Conservation (phyloP, 805 yeast species). For the Yamadazyma insecticola region DNA sequence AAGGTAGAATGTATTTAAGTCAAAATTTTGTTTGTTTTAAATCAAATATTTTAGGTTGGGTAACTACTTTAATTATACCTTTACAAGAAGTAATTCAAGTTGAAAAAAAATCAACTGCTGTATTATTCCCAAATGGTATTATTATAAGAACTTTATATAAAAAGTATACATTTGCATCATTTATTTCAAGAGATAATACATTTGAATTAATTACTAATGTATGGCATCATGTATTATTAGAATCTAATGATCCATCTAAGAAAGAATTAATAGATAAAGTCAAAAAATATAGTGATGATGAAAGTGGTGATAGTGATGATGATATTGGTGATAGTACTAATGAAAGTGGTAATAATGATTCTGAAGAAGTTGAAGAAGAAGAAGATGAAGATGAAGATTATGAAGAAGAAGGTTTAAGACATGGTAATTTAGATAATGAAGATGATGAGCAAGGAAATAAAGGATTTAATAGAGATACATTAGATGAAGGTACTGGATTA, state of each 20-base stretch:
- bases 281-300: conserved; percentile 7
- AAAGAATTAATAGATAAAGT: conserved; percentile 1
- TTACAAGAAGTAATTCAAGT: conserved; percentile 58
- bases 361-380: conserved; percentile 5
- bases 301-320: conserved; percentile 9
- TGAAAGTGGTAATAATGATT: conserved; percentile 4
- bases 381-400: conserved; percentile 2
- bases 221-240: conserved; percentile 48
- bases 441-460: no score
- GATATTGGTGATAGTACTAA: conserved; percentile 17
- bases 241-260: conserved; percentile 5
- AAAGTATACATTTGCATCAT: conserved; percentile 60
- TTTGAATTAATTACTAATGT: conserved; percentile 50
- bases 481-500: no score
- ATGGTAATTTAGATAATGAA: neutral
- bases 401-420: conserved; percentile 3
- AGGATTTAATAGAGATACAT: no score
- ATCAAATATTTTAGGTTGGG: conserved; percentile 65
- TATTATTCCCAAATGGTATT: conserved; percentile 67
- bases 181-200: conserved; percentile 55
- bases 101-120: conserved; percentile 62
- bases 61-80: conserved; percentile 54
- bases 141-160: conserved; percentile 59
- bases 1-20: conserved; percentile 60
- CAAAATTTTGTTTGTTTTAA: conserved; percentile 56